A percentile compares a stretch with the other conserved stretches of the same genome.
phyloP scores from a whole-genome alignment of 257 asterid genomes.

The Lycium barbarum region DNA sequence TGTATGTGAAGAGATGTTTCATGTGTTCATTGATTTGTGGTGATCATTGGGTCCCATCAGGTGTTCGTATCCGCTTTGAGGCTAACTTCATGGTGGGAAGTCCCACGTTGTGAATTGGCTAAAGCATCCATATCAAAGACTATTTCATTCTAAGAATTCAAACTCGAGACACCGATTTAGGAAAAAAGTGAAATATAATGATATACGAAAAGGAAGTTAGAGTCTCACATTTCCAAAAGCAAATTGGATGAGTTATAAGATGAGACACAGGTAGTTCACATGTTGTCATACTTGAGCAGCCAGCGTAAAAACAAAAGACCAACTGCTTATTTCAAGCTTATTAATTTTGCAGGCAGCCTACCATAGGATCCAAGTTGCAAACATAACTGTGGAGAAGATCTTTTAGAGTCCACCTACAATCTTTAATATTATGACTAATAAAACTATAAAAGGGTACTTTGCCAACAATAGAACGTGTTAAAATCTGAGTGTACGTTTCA shows the following conservation, averaged over 20 bases:
- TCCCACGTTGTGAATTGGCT: not conserved
- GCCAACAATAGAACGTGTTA: not conserved
- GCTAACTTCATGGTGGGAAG: too few relatives aligned
- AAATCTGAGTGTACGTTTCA: not conserved
- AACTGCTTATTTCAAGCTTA: not conserved
- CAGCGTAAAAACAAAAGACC: not conserved
- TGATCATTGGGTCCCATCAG: not conserved
- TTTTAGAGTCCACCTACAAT: not conserved
- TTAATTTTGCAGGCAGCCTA: not conserved
- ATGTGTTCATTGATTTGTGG: not conserved
- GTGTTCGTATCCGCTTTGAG: too few relatives aligned
- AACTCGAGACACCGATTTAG: not conserved
- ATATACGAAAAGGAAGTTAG: not conserved
- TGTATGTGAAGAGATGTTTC: too few relatives aligned
- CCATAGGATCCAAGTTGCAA: conserved; percentile 15
- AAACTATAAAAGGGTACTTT: not conserved
- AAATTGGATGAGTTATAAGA: not conserved
- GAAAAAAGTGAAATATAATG: not conserved
- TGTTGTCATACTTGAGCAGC: not conserved
- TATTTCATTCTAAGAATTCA: not conserved
- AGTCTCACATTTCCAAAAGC: too few relatives aligned
- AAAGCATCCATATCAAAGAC: not conserved
- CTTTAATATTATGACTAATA: conserved; percentile 3
- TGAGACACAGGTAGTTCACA: not conserved
- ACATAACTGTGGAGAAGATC: not conserved